Evolutionary conservation across 805 yeast genomes (phyloP).

Genomic region (Metschnikowia picachoensis): DNA sequence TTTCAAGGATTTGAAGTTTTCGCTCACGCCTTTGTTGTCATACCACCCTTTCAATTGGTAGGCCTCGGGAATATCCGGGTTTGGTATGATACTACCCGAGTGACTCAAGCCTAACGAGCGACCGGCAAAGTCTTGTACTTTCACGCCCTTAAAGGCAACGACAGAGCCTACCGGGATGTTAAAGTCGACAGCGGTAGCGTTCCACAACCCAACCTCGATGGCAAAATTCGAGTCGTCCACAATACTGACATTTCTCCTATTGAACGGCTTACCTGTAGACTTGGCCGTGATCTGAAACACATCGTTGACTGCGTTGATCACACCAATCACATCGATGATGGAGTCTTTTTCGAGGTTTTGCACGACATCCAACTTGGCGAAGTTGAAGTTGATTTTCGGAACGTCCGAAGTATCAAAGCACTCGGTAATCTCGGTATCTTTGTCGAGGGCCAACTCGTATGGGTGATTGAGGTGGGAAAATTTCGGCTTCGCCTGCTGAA

Average conservation of each 20-base stretch:
- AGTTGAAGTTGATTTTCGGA: conserved; percentile 76
- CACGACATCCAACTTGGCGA: conserved; percentile 64
- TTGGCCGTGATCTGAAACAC: conserved; percentile 77
- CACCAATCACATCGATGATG: conserved; percentile 83
- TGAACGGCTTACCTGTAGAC: conserved; percentile 84
- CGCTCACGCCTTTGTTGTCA: conserved; percentile 68
- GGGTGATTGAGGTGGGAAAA: conserved; percentile 83
- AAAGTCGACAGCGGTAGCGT: conserved; percentile 78
- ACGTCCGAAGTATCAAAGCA: conserved; percentile 59
- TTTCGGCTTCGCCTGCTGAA: conserved; percentile 80
- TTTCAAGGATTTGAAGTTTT: conserved; percentile 59
- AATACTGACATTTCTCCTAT: conserved; percentile 81
- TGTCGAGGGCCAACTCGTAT: conserved; percentile 79
- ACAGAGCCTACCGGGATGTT: conserved; percentile 70
- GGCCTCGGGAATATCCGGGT: conserved; percentile 89
- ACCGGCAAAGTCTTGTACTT: conserved; percentile 85
- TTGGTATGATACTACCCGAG: conserved; percentile 67
- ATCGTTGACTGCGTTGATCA: conserved; percentile 72
- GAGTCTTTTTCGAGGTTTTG: conserved; percentile 67
- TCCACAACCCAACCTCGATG: conserved; percentile 85
- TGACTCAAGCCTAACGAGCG: conserved; percentile 77
- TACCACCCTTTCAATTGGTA: conserved; percentile 92
- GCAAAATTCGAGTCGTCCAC: conserved; percentile 83
- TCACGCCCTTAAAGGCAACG: conserved; percentile 88
- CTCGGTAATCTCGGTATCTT: conserved; percentile 71